These are phyloP conservation scores for Cercospora janseana DNA, from an alignment of 2,329 filamentous ascomycete genomes.

Conservation along the genomic window DNA sequence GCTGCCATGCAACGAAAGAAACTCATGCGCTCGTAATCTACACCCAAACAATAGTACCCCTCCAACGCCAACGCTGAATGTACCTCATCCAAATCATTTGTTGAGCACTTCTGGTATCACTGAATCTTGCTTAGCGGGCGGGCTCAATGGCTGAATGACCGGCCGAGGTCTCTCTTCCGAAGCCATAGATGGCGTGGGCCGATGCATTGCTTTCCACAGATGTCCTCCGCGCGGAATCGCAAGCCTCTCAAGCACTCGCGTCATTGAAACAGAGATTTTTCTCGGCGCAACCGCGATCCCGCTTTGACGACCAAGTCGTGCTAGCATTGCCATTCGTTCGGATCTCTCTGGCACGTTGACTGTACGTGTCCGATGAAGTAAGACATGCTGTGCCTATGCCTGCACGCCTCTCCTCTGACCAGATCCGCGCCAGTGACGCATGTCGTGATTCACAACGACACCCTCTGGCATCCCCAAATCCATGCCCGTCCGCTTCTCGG, in stretches of 20 bases:
- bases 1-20: background rate
- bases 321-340: too few species aligned
- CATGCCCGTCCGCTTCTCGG: slow-evolving; percentile 31
- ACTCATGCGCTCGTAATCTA: background rate
- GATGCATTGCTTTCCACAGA: background rate
- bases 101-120: background rate
- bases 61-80: slow-evolving; percentile 11
- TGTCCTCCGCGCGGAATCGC: background rate
- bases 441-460: slow-evolving; percentile 59
- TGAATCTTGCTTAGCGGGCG: background rate
- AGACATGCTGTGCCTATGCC: slow-evolving; percentile 14
- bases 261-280: background rate
- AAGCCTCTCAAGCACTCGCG: background rate
- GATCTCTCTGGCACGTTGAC: too few species aligned
- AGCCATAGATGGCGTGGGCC: background rate
- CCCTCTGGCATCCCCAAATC: slow-evolving; percentile 39
- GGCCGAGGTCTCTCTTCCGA: background rate
- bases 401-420: slow-evolving; percentile 18
- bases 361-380: background rate
- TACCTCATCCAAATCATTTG: background rate
- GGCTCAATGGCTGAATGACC: background rate
- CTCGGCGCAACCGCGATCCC: background rate
- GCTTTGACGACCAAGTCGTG: background rate
- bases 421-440: slow-evolving; percentile 55
- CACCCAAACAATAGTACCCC: slow-evolving; percentile 9